Evolutionary conservation across 805 yeast genomes (phyloP), one percentile per base, ranked within the genome.

Genomic region (Pichia phayaonensis): DNA sequence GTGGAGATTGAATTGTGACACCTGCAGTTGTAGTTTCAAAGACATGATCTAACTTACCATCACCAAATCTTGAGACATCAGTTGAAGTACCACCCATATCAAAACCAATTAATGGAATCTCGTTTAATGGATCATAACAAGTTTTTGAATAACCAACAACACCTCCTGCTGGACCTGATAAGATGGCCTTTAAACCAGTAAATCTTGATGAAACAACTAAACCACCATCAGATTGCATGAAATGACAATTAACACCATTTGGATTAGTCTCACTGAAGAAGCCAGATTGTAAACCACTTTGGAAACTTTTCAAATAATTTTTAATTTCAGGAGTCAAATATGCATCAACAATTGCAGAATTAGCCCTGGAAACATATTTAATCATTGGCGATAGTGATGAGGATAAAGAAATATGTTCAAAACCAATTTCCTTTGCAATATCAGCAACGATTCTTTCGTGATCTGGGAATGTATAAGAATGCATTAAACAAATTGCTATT

Each of bases 161-260:
- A 47, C 98, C 98, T 36, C 97, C 98, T 13, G 97, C 98, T 2
- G 98, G 98, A 2, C 98, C 98, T 1, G 96, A 88, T 31, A 90
- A 68, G 46, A 90, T 86, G 5, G 97, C 95, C 58, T 81, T 76
- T 39, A 90, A 71, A 1, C 98, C 98, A 0, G 96, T 83, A 64
- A 90, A 92, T 46, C 80, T 75, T 26, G 79, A 72, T 61, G 94
- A 89, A 49, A 88, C 88, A 23, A 90, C 89, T 53, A 90, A 74
- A 2, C 97, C 98, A 51, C 98, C 98, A 64, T 90, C 96, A 10
- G 95, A 86, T 67, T 90, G 96, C 97, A 90, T 90, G 66, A 92
- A 92, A 56, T 85, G 83, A 52, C 86, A 77, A 54, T 73, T 71
- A 44, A 76, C 76, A 6, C 83, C 83, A 18, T 61, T 61, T 22